Percentiles rank a stretch among this genome's conserved stretches.
phyloP scores from a whole-genome alignment of 2,329 filamentous ascomycete genomes.

The Fragosphaeria purpurea region DNA sequence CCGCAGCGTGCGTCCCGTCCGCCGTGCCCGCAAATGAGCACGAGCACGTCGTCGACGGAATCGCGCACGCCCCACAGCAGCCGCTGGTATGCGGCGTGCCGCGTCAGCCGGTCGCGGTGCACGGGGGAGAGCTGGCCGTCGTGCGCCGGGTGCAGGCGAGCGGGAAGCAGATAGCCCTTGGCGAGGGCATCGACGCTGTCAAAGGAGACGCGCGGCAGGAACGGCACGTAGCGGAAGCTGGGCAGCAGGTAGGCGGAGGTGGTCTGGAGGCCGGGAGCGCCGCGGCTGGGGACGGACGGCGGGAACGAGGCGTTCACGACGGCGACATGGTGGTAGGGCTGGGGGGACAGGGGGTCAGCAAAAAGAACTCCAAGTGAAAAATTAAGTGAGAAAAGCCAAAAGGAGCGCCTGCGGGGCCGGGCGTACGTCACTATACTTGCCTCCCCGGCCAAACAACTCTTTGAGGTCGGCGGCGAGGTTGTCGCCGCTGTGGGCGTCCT shows the following conservation, averaged over 20 bases:
- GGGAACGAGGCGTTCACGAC: constrained; percentile 68
- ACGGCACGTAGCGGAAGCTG: constrained; percentile 69
- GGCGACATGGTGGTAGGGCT: constrained; percentile 79
- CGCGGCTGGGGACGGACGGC: constrained; percentile 39
- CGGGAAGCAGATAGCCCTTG: constrained; percentile 56
- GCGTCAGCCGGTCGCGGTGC: constrained; percentile 41
- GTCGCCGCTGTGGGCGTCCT: constrained; percentile 62
- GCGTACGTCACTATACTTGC: constrained; percentile 56
- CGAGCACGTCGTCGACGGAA: constrained; percentile 52
- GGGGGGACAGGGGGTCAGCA: constrained; percentile 20
- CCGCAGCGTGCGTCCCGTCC: constrained; percentile 77
- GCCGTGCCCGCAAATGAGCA: constrained; percentile 83
- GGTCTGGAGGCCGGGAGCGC: constrained; percentile 34
- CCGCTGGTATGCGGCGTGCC: constrained; percentile 41
- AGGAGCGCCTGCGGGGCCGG: not conserved
- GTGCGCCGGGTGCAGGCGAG: constrained; percentile 51
- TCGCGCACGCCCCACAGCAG: constrained; percentile 48
- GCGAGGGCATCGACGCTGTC: constrained; percentile 47
- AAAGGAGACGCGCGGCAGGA: constrained; percentile 53
- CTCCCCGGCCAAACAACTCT: constrained; percentile 55
- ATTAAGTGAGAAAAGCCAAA: not conserved
- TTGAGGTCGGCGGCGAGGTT: constrained; percentile 65
- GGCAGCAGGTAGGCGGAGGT: constrained; percentile 70
- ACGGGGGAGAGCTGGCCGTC: constrained; percentile 43
- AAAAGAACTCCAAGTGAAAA: not conserved